Evolutionary conservation across 2,329 filamentous ascomycete species (phyloP).

Genomic region (Fusarium sp.): DNA sequence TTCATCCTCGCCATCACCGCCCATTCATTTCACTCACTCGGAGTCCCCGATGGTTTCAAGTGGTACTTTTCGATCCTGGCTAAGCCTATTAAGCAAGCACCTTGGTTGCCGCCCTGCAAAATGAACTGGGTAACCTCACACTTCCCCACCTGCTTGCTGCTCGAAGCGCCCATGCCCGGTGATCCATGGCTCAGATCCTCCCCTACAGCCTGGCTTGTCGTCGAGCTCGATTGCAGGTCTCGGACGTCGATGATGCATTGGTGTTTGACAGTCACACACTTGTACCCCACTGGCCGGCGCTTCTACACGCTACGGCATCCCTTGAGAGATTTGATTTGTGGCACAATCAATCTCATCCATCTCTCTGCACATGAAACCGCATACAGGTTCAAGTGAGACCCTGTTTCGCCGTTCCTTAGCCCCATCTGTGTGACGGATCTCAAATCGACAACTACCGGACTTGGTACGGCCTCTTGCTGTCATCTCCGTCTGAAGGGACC

Average conservation of each 20-base stretch:
- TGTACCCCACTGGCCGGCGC: conserved; percentile 23
- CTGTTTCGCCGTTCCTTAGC: conserved; percentile 13
- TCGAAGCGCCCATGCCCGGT: conserved; percentile 17
- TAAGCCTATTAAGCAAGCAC: conserved; percentile 12
- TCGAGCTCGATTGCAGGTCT: conserved; percentile 10
- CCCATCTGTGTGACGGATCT: conserved; percentile 21
- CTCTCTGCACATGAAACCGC: conserved; percentile 10
- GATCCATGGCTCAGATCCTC: conserved; percentile 4
- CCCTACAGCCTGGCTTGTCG: neutral
- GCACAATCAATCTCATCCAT: neutral
- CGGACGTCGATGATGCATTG: conserved; percentile 24
- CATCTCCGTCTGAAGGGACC: conserved; percentile 8
- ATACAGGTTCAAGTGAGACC: conserved; percentile 11
- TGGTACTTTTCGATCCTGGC: neutral
- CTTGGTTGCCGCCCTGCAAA: conserved; percentile 6
- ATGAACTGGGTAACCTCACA: conserved; percentile 1
- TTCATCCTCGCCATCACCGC: conserved; percentile 9
- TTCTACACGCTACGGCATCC: conserved; percentile 14
- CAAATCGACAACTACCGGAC: conserved; percentile 32
- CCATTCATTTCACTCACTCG: neutral
- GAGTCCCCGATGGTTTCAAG: conserved; percentile 18
- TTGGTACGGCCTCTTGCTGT: conserved; percentile 13
- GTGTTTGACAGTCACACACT: conserved; percentile 24
- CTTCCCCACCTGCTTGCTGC: conserved; percentile 13
- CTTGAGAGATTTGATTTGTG: conserved; percentile 18